Evolutionary conservation across 257 asterid species (phyloP).

Genomic region (Fraxinus excelsior): DNA sequence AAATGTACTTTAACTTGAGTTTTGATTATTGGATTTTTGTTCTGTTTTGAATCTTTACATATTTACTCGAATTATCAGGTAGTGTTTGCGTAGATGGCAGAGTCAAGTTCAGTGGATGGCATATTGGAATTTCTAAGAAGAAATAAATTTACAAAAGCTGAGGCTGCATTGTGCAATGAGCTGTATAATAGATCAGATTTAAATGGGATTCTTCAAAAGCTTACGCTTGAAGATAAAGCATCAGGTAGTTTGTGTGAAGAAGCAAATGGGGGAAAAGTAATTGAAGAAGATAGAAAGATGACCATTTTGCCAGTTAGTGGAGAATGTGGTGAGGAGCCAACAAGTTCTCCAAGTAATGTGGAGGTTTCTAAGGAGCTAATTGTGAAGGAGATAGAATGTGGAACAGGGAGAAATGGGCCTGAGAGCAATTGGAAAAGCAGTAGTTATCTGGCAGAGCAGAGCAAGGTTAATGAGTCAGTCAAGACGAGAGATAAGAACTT

Average conservation of each 20-base stretch:
- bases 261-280: slow-evolving; percentile 42
- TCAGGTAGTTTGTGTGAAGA: slow-evolving; percentile 48
- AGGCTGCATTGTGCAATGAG: slow-evolving; percentile 87
- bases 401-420: slow-evolving; percentile 53
- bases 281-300: slow-evolving; percentile 37
- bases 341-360: slow-evolving; percentile 32
- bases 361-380: slow-evolving; percentile 76
- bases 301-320: slow-evolving; percentile 35
- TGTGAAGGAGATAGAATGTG: slow-evolving; percentile 86
- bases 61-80: slow-evolving; percentile 34
- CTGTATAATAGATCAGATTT: slow-evolving; percentile 66
- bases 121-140: slow-evolving; percentile 67
- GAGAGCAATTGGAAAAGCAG: slow-evolving; percentile 55
- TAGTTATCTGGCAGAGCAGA: slow-evolving; percentile 46
- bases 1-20: slow-evolving; percentile 17
- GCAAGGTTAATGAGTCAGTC: slow-evolving; percentile 46
- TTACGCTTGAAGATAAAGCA: slow-evolving; percentile 59
- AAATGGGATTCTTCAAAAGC: slow-evolving; percentile 53
- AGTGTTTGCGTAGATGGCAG: slow-evolving; percentile 56
- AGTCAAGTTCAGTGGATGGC: slow-evolving; percentile 69
- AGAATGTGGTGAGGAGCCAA: slow-evolving; percentile 38
- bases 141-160: slow-evolving; percentile 83
- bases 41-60: slow-evolving; percentile 40
- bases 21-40: slow-evolving; percentile 24
- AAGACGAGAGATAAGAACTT: slow-evolving; percentile 62